Evolutionary conservation across 176 grass and related monocot genomes (phyloP), one percentile per base, ranked within the genome.

Genomic region (Pontederia paniculata): DNA sequence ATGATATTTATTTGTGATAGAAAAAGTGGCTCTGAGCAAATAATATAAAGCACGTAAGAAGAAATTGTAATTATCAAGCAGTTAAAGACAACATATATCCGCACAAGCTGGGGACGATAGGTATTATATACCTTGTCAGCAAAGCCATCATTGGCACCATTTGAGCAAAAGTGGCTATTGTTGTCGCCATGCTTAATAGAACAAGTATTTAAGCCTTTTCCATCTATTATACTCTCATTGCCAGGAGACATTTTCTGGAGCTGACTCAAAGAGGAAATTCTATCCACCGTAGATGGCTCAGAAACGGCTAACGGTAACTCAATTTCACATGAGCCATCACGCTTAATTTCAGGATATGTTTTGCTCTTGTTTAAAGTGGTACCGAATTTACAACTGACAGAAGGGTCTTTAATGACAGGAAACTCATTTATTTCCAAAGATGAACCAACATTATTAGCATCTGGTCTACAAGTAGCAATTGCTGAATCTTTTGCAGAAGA

Each of bases 251-350:
- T 10, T 23, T 48, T 43, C 21, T 63, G 60, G 13, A 16, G 23
- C 14, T 49, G 60, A 63, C 23, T 44, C 18, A 20, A 63, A 1
- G 60, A 28, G 15, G 60, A 49, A 21, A 16, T 48, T 14, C 9
- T 23, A 0, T 12, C 45, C 19, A 23, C 14, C 12, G 48, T 63
- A 48, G n/a, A 65, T 37, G 53, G 56, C 45, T 9, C 7, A 72
- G 47, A 74, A 25, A 72, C 12, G 59, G 21, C 44, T 75, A 51
- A 4, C 53, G 13, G 55, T 20, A 21, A 78, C 67, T 68, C 43
- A 78, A 63, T 55, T 0, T 58, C 20, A 19, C 57, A 18, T 65
- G 74, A 57, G 42, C 52, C 23, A 16, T 28, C 9, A 53, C 15
- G 57, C 31, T 41, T 62, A 62, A 44, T 3, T 44, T 11, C 22